Evolutionary conservation across 2,329 filamentous ascomycete species (phyloP), one percentile per base, ranked within the genome.

Genomic region (Whalleya microplaca): DNA sequence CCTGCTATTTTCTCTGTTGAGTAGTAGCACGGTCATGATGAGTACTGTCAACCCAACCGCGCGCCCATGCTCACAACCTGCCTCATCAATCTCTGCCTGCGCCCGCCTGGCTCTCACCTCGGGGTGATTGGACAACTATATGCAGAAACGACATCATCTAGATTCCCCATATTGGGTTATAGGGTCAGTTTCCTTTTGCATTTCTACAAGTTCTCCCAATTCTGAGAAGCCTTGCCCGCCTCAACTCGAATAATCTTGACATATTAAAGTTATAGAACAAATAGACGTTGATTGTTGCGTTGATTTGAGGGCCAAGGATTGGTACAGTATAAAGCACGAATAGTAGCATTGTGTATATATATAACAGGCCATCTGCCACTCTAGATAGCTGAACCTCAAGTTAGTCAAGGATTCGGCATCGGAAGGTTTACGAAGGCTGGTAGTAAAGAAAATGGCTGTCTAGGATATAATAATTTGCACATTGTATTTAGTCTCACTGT

Each of bases 1-100:
- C 19, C 58, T 37, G 41, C 45, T n/a, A 47, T 58, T 10, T 61
- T 61, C 40, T 57, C 47, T 7, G 16, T 29, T 21, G 37, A 9
- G 21, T 10, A 9, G 21, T 10, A 32, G 21, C 43, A 41, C 12
- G 41, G 41, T 44, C 59, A 55, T 20, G 21, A 55, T n/a, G 6
- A n/a, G 16, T 18, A 18, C 29, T n/a, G n/a, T 27, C 47, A 53
- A 51, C 41, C n/a, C 19, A 21, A 54, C 42, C 21, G 20, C 19
- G 21, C 53, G 8, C 56, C 59, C 21, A 42, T 48, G 27, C 56
- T 59, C 18, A 56, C 48, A 48, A 59, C 53, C 12, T 59, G 59
- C 51, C 14, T 62, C 7, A 53, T 62, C 27, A 57, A 59, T 53
- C 45, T 59, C 32, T 48, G 53, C 42, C 40, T 56, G 6, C 51